These are phyloP conservation scores for Phytophthora vignae DNA, from an alignment of 352 stramenopile genomes.

Conservation along the genomic window DNA sequence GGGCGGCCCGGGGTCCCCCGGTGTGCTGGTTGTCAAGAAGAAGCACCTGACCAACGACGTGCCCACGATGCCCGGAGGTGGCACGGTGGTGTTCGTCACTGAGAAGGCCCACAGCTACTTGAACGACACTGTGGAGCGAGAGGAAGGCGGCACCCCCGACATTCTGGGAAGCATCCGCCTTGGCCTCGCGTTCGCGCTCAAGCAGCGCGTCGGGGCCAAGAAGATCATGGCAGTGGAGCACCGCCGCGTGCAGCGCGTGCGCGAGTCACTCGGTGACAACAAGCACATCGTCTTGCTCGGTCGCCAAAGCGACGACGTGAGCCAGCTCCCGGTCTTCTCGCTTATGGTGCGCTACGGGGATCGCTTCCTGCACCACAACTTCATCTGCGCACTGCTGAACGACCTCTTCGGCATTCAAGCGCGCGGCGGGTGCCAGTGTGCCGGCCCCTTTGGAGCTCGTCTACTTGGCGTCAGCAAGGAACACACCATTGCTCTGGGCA, in stretches of 20 bases:
- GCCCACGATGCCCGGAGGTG: constrained; percentile 62
- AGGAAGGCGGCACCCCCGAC: constrained; percentile 97
- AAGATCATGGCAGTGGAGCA: constrained; percentile 68
- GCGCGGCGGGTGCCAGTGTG: constrained; percentile 78
- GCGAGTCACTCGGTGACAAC: constrained; percentile 52
- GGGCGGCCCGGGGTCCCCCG: constrained; percentile 92
- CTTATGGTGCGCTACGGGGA: constrained; percentile 93
- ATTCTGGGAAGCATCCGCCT: constrained; percentile 94
- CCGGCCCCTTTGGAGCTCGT: constrained; percentile 93
- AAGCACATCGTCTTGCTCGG: constrained; percentile 90
- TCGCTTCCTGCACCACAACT: constrained; percentile 98
- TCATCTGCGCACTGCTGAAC: constrained; percentile 97
- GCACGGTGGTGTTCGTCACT: constrained; percentile 68
- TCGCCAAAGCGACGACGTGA: constrained; percentile 39
- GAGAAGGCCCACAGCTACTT: constrained; percentile 70
- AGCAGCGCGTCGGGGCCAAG: constrained; percentile 68
- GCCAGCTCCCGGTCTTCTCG: constrained; percentile 93
- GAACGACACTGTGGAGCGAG: constrained; percentile 83
- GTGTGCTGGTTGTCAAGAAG: constrained; percentile 97
- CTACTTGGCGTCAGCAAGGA: constrained; percentile 91
- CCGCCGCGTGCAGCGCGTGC: constrained; percentile 46
- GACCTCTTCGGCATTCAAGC: constrained; percentile 97
- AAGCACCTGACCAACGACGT: constrained; percentile 63
- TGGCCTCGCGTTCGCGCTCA: constrained; percentile 93
- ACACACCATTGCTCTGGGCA: constrained; percentile 76